Percentiles rank a stretch among this genome's conserved stretches.
These are phyloP conservation scores for Candida methanosorbosa DNA, from an alignment of 805 yeast genomes.

Conservation along the genomic window DNA sequence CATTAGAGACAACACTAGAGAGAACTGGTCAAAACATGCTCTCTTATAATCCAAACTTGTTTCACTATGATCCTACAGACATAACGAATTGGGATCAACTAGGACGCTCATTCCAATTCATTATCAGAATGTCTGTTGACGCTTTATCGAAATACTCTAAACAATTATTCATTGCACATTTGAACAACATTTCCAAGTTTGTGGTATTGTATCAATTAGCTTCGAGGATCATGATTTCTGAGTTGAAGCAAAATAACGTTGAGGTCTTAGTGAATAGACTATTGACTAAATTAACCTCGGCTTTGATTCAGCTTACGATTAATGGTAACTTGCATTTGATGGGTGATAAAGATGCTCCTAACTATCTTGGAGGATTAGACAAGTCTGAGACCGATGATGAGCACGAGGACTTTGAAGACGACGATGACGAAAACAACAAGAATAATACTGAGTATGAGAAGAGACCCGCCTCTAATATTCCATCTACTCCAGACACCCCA, in stretches of 20 bases:
- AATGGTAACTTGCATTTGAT: conserved; percentile 55
- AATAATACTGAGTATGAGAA: not conserved
- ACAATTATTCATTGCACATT: conserved; percentile 43
- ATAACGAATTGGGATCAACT: conserved; percentile 52
- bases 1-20: not conserved
- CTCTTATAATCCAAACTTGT: conserved; percentile 28
- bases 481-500: not conserved
- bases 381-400: not conserved
- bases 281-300: conserved; percentile 41
- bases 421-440: conserved; percentile 1
- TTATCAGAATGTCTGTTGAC: conserved; percentile 39
- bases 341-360: conserved; percentile 16
- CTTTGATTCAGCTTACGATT: conserved; percentile 55
- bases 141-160: conserved; percentile 44
- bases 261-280: conserved; percentile 39
- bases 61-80: conserved; percentile 54
- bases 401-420: conserved; percentile 7
- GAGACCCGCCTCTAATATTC: not conserved
- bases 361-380: conserved; percentile 14
- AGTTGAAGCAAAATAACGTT: conserved; percentile 36
- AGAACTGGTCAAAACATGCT: conserved; percentile 8
- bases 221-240: conserved; percentile 44
- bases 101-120: conserved; percentile 35
- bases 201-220: conserved; percentile 45
- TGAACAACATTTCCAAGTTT: conserved; percentile 44